Evolutionary conservation across 768 basidiomycete genomes (phyloP).

Genomic region (Kwoniella pini): DNA sequence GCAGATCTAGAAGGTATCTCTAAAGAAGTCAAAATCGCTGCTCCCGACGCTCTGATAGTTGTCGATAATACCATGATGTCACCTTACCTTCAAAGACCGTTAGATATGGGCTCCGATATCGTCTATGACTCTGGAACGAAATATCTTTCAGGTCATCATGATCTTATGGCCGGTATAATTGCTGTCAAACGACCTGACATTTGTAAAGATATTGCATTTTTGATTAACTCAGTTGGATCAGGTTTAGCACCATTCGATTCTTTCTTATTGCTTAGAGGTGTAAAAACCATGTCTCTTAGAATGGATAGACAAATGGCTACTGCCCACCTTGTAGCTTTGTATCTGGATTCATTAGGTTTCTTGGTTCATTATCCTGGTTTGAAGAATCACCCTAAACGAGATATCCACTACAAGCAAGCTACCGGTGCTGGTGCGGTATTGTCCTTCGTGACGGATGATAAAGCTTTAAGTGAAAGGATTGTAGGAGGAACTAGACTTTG

Average conservation of each 20-base stretch:
- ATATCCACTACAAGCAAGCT: slow-evolving; percentile 87
- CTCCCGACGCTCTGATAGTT: slow-evolving; percentile 51
- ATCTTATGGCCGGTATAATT: slow-evolving; percentile 97
- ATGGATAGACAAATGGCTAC: slow-evolving; percentile 91
- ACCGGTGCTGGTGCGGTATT: slow-evolving; percentile 90
- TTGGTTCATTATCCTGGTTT: slow-evolving; percentile 90
- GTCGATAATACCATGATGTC: slow-evolving; percentile 99
- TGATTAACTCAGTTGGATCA: slow-evolving; percentile 91
- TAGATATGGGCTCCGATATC: slow-evolving; percentile 93
- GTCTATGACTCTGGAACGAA: slow-evolving; percentile 99
- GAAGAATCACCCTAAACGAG: slow-evolving; percentile 73
- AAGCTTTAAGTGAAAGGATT: slow-evolving; percentile 82
- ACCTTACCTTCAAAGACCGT: slow-evolving; percentile 90
- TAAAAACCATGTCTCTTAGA: slow-evolving; percentile 92
- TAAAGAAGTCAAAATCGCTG: slow-evolving; percentile 68
- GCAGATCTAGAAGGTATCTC: slow-evolving; percentile 83
- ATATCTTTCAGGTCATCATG: slow-evolving; percentile 96
- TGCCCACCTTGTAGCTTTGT: slow-evolving; percentile 78
- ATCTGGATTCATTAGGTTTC: slow-evolving; percentile 82
- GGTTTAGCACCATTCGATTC: slow-evolving; percentile 93
- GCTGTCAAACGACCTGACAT: slow-evolving; percentile 88
- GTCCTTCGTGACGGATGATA: slow-evolving; percentile 91
- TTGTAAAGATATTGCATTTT: slow-evolving; percentile 84
- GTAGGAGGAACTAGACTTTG: slow-evolving; percentile 90
- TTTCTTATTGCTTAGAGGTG: slow-evolving; percentile 91